Base-by-base conservation (phyloP, 257 asterid genomes). In the Nicotiana otophora region DNA sequence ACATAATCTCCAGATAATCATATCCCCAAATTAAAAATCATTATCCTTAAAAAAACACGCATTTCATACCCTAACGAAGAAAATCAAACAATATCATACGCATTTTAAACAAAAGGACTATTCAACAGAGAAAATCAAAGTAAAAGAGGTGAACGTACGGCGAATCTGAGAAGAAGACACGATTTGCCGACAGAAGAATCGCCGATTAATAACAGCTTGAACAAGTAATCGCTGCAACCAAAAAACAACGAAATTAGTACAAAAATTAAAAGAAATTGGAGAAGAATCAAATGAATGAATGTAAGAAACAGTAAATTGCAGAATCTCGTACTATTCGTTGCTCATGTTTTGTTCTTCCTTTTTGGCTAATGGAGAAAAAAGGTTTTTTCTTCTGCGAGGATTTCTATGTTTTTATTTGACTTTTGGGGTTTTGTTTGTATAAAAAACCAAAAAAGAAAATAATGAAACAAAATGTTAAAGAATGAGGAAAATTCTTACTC, bases 181-280 rank as follows among this genome's bases (percentile, higher is more conserved):
- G 92, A 89, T 78, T 89, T 89, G 66, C 92, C 92, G 70, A 88
- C 91, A 58, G 92, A 89, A 20, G 92, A 89, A 83, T 89, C 92
- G 34, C 92, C 92, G 83, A 89, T 89, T 61, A 89, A 82, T 87
- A 89, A 82, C 51, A 89, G 86, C 83, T 89, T 89, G 90, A 89
- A 89, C 91, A 89, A 54, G 82, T 87, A 89, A 85, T 89, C 92
- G 62, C 92, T 89, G 81, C 70, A 82, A 82, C 19, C 58, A 12
- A 55, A 30, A 33, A 51, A 4, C 15, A 7, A 31, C 15, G 26
- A 62, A 64, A 31, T 42, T 16, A 46, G 36, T 72, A n/a, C 11
- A 11, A 34, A 33, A 64, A 31, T 11, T 15, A 57, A 82, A 75
- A 82, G n/a, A 74, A 33, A 63, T 85, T 8, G 7, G 4, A 30